These are phyloP conservation scores for Scedosporium boydii DNA, from an alignment of 2,329 filamentous ascomycete genomes.

Conservation along the genomic window DNA sequence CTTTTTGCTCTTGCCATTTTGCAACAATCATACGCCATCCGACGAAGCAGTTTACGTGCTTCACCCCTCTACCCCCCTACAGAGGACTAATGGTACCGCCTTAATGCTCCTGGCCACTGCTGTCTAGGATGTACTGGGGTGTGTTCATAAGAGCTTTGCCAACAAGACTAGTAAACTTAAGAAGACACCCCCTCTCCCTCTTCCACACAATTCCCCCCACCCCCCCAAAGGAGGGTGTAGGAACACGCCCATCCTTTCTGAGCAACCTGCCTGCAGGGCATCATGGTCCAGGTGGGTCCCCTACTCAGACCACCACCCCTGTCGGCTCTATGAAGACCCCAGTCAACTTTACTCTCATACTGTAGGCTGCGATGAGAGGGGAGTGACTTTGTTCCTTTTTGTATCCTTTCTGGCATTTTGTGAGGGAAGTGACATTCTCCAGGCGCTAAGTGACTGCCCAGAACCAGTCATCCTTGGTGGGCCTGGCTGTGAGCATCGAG, in stretches of 20 bases:
- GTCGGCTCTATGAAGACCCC: background rate
- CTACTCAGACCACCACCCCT: slow-evolving; percentile 3
- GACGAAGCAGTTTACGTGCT: background rate
- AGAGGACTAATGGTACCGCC: too few relatives aligned
- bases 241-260: slow-evolving; percentile 2
- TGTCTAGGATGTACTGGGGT: background rate
- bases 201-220: background rate
- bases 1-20: slow-evolving; percentile 1
- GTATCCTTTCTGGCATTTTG: background rate
- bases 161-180: background rate
- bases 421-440: background rate
- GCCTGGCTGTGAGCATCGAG: slow-evolving; percentile 5
- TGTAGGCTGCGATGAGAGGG: background rate
- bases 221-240: background rate
- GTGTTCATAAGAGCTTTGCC: background rate
- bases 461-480: slow-evolving; percentile 2
- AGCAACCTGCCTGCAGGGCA: slow-evolving; percentile 3
- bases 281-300: slow-evolving; percentile 1
- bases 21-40: slow-evolving; percentile 2
- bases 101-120: background rate
- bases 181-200: background rate
- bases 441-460: slow-evolving; percentile 1
- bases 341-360: slow-evolving; percentile 2
- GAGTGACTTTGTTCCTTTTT: background rate
- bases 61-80: background rate